Percentiles rank a stretch among this genome's conserved stretches.
phyloP scores from a whole-genome alignment of 768 basidiomycete species.

The Mycena latifolia region DNA sequence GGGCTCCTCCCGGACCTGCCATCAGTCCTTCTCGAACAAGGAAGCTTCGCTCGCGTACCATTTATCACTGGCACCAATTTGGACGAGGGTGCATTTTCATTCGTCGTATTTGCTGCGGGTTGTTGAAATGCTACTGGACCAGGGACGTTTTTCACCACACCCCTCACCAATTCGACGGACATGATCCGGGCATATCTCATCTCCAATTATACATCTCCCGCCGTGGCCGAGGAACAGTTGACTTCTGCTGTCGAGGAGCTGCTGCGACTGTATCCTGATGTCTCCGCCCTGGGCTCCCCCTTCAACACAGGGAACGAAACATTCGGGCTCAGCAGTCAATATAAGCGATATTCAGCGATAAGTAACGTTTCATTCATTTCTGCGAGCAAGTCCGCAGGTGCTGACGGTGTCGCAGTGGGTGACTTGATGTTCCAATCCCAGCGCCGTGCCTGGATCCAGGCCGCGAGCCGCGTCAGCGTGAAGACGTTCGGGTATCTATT shows the following conservation, averaged over 20 bases:
- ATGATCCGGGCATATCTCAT: neutral
- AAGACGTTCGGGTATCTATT: conserved; percentile 53
- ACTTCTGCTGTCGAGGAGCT: neutral
- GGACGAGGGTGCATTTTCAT: conserved; percentile 5
- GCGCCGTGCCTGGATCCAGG: conserved; percentile 48
- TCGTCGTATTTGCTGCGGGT: neutral
- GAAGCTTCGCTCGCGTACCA: conserved; percentile 6
- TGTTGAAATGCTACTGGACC: neutral
- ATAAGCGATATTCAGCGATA: conserved; percentile 52
- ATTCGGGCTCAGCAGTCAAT: too few species aligned
- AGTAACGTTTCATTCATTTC: conserved; percentile 20
- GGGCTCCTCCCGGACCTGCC: conserved; percentile 12
- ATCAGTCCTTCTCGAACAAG: neutral
- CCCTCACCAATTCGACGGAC: conserved; percentile 2
- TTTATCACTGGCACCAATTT: conserved; percentile 17
- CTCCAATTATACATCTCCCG: neutral
- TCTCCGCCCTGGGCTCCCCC: too few species aligned
- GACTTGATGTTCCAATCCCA: conserved; percentile 10
- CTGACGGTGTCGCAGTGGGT: neutral
- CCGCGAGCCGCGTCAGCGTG: conserved; percentile 46
- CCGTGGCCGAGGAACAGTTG: too few species aligned
- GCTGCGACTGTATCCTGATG: conserved; percentile 48
- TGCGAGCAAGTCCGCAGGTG: too few species aligned
- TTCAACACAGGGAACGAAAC: too few species aligned
- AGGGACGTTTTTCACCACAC: conserved; percentile 15